Conservation (phyloP, 495 filamentous ascomycete species). For the Schizothecium vesticola region DNA sequence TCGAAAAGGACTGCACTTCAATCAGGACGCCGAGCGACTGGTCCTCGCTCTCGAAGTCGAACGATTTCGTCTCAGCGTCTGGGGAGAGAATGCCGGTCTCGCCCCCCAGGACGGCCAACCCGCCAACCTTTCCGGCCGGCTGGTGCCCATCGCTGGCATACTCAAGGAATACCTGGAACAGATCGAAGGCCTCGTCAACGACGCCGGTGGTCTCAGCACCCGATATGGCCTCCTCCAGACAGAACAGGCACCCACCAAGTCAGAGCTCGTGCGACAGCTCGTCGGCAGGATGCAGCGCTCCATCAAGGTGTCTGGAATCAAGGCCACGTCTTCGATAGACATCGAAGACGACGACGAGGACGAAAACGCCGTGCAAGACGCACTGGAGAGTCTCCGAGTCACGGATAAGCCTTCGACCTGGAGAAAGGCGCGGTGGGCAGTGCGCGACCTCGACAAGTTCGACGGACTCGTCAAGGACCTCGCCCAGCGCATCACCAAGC, state of each 20-base stretch:
- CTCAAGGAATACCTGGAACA: slow-evolving; percentile 8
- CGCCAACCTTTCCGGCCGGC: neutral
- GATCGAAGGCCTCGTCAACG: slow-evolving; percentile 4
- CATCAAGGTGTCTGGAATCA: neutral
- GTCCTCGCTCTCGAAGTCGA: slow-evolving; percentile 10
- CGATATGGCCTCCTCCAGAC: slow-evolving; percentile 8
- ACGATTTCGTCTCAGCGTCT: slow-evolving; percentile 8
- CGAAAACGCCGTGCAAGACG: neutral
- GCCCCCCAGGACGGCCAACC: neutral
- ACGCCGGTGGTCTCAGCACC: slow-evolving; percentile 2
- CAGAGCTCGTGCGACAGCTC: slow-evolving; percentile 2
- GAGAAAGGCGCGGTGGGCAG: slow-evolving; percentile 5
- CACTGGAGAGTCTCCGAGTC: neutral
- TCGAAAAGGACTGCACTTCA: slow-evolving; percentile 8
- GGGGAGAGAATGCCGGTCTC: slow-evolving; percentile 12
- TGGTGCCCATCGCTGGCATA: neutral
- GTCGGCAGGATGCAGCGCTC: slow-evolving; percentile 9
- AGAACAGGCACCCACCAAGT: slow-evolving; percentile 9
- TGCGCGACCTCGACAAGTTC: slow-evolving; percentile 10
- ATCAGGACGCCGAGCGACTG: slow-evolving; percentile 7
- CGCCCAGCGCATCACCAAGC: slow-evolving; percentile 5
- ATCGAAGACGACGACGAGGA: neutral
- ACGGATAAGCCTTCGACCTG: neutral
- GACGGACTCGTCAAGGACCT: slow-evolving; percentile 8
- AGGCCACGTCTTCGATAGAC: neutral